A percentile compares a stretch with the other conserved stretches of the same genome.
Conservation (phyloP, 1,284 basidiomycete genomes). For the Austroboletus niveus region DNA sequence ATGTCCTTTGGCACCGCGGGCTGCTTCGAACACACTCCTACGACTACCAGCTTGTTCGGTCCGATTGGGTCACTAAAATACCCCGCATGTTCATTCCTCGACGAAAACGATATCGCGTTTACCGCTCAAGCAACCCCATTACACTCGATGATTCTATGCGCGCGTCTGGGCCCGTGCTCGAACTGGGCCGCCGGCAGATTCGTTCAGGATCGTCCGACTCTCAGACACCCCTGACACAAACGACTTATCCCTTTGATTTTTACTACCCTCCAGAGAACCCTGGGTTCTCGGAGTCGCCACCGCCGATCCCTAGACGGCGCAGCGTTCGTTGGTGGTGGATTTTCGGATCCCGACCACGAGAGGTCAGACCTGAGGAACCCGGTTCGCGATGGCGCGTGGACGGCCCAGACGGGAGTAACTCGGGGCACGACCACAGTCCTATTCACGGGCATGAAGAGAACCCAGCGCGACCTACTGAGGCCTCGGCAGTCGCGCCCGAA, state of each 20-base stretch:
- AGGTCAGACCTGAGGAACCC: constrained; percentile 26
- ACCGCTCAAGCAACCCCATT: constrained; percentile 10
- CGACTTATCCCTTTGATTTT: neutral
- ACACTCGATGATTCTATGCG: constrained; percentile 26
- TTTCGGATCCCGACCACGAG: constrained; percentile 25
- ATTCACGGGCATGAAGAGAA: constrained; percentile 6
- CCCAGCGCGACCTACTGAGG: neutral
- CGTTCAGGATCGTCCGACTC: constrained; percentile 30
- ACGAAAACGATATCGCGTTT: constrained; percentile 12
- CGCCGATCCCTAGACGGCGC: constrained; percentile 1
- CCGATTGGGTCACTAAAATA: constrained; percentile 15
- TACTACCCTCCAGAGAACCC: constrained; percentile 7
- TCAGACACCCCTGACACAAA: constrained; percentile 24
- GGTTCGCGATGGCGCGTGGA: constrained; percentile 23
- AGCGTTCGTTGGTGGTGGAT: constrained; percentile 29
- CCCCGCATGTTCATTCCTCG: constrained; percentile 14
- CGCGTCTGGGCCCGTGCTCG: neutral
- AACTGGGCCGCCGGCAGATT: constrained; percentile 6
- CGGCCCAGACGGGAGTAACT: constrained; percentile 21
- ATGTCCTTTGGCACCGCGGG: constrained; percentile 23
- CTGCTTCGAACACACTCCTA: neutral
- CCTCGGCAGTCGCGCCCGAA: constrained; percentile 14
- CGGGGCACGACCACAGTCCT: constrained; percentile 17
- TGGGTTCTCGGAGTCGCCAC: constrained; percentile 2
- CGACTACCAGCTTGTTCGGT: constrained; percentile 12